These are phyloP conservation scores for Aspergillus quadrilineatus DNA, from an alignment of 2,329 filamentous ascomycete species.

Conservation along the genomic window DNA sequence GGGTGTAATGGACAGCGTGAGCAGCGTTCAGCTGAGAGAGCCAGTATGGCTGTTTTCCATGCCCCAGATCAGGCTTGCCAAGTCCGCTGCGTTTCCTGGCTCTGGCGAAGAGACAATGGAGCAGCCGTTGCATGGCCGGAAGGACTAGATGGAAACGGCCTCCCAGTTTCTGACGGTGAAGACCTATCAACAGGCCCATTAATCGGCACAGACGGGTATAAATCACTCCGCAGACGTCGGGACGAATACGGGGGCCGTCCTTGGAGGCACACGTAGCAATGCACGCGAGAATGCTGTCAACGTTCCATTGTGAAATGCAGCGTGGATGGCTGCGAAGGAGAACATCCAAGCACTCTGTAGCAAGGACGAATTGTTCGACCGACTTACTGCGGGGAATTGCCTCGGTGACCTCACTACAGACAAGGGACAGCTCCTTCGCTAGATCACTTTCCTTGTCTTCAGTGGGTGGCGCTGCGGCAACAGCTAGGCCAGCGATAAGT, in stretches of 20 bases:
- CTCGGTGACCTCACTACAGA: constrained; percentile 37
- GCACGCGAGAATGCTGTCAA: constrained; percentile 43
- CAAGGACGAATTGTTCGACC: constrained; percentile 42
- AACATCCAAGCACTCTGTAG: constrained; percentile 40
- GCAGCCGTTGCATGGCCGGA: constrained; percentile 54
- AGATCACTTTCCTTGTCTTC: constrained; percentile 40
- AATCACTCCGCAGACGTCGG: constrained; percentile 41
- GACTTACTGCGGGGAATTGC: constrained; percentile 31
- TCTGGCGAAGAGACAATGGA: constrained; percentile 56
- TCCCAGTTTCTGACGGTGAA: constrained; percentile 58
- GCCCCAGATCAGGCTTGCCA: constrained; percentile 25
- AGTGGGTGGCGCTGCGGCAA: constrained; percentile 32
- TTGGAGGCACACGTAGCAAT: constrained; percentile 39
- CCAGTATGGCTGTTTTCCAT: constrained; percentile 32
- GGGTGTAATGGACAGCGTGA: constrained; percentile 53
- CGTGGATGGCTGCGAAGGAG: constrained; percentile 43
- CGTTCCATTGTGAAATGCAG: constrained; percentile 46
- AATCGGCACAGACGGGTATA: constrained; percentile 57
- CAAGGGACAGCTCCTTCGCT: constrained; percentile 36
- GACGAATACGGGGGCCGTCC: constrained; percentile 32
- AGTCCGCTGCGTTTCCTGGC: constrained; percentile 37
- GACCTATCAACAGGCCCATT: constrained; percentile 53
- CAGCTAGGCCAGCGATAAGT: constrained; percentile 38
- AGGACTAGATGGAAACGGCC: constrained; percentile 62
- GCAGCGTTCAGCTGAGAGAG: constrained; percentile 38